phyloP scores from a whole-genome alignment of 257 asterid species.

The Fraxinus excelsior region DNA sequence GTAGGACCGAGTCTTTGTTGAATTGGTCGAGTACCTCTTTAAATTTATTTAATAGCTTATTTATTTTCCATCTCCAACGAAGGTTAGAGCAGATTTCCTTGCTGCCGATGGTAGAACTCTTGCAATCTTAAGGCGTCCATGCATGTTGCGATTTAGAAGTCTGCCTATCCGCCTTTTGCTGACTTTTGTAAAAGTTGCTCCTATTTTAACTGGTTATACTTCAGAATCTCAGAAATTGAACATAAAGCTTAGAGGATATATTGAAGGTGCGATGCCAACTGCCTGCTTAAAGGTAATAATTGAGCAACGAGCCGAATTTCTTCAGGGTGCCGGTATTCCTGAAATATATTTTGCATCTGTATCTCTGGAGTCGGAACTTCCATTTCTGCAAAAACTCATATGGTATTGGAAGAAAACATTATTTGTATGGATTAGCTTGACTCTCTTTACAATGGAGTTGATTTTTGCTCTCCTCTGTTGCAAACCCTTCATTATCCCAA shows the following conservation, averaged over 20 bases:
- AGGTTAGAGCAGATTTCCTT: constrained; percentile 84
- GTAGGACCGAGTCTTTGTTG: background rate
- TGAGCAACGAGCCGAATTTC: constrained; percentile 80
- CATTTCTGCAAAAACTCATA: constrained; percentile 50
- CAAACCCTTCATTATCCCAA: constrained; percentile 66
- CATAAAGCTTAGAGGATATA: constrained; percentile 53
- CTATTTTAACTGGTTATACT: constrained; percentile 69
- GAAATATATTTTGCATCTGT: constrained; percentile 73
- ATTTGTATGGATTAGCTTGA: constrained; percentile 80
- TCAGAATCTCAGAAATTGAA: constrained; percentile 73
- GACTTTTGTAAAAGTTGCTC: constrained; percentile 67
- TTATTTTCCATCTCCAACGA: constrained; percentile 21
- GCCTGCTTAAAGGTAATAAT: constrained; percentile 64
- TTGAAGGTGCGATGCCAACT: constrained; percentile 65
- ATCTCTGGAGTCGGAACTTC: constrained; percentile 70
- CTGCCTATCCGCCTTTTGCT: constrained; percentile 61
- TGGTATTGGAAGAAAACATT: constrained; percentile 87
- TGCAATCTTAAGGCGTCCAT: constrained; percentile 62
- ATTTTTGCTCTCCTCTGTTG: constrained; percentile 68
- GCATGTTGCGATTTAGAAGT: constrained; percentile 76
- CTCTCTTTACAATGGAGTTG: constrained; percentile 60
- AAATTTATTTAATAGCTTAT: constrained; percentile 10
- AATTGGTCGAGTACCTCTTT: background rate
- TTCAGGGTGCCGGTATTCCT: constrained; percentile 73
- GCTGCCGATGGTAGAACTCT: constrained; percentile 55